Conservation (phyloP, 495 filamentous ascomycete species). For the Choiromyces venosus region DNA sequence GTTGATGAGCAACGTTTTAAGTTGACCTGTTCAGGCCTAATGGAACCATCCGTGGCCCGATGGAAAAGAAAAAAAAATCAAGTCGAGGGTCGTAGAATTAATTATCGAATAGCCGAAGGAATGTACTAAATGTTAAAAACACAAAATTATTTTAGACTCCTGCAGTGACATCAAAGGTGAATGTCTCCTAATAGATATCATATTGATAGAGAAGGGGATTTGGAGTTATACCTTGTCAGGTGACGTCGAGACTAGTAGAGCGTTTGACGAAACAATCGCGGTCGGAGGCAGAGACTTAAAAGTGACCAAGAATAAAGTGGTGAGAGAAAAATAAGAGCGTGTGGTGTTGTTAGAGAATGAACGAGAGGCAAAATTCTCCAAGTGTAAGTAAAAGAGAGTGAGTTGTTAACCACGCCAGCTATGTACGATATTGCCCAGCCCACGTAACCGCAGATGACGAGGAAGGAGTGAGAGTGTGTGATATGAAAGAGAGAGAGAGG, state of each 20-base stretch:
- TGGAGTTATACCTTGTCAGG: not conserved
- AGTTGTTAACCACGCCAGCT: constrained; percentile 33
- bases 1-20: constrained; percentile 17
- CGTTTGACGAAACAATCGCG: not conserved
- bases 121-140: not conserved
- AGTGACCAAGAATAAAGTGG: not conserved
- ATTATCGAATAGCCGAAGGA: not conserved
- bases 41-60: constrained; percentile 24
- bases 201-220: not conserved
- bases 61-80: not conserved
- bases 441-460: constrained; percentile 29
- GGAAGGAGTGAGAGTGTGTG: constrained; percentile 24
- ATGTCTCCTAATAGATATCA: not conserved
- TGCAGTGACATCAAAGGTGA: not conserved
- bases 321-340: not conserved
- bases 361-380: constrained; percentile 18
- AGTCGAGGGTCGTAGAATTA: not conserved
- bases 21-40: constrained; percentile 2
- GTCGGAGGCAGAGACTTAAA: not conserved
- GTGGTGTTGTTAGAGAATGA: not conserved
- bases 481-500: constrained; percentile 19
- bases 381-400: constrained; percentile 25
- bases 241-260: not conserved
- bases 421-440: constrained; percentile 27
- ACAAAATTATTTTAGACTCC: not conserved